phyloP scores from a whole-genome alignment of 495 filamentous ascomycete species.

The Diplogelasinospora grovesii region DNA sequence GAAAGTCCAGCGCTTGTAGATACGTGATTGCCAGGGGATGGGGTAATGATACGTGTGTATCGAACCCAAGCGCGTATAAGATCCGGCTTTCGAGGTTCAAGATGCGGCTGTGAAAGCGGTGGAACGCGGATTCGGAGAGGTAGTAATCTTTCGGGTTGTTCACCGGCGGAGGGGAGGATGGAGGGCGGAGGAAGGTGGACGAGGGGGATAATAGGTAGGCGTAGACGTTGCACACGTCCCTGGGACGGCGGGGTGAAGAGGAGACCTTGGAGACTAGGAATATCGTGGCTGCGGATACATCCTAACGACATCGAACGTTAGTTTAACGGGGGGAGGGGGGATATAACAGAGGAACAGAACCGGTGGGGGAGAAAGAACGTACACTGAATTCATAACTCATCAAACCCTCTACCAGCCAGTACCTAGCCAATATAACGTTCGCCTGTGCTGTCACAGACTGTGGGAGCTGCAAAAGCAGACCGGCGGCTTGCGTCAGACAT shows the following conservation, averaged over 20 bases:
- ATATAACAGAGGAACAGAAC: not conserved
- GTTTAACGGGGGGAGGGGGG: not conserved
- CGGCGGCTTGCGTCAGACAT: constrained; percentile 80
- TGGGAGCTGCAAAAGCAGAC: constrained; percentile 74
- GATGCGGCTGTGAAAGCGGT: constrained; percentile 52
- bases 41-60: constrained; percentile 76
- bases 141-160: constrained; percentile 56
- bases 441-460: constrained; percentile 88
- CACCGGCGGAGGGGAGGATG: constrained; percentile 23
- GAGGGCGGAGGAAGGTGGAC: constrained; percentile 52
- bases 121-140: constrained; percentile 67
- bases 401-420: constrained; percentile 59
- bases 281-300: constrained; percentile 72
- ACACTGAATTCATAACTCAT: constrained; percentile 44
- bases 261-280: constrained; percentile 84
- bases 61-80: constrained; percentile 68
- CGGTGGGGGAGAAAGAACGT: constrained; percentile 3
- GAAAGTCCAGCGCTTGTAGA: constrained; percentile 75
- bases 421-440: constrained; percentile 79
- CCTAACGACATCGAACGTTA: constrained; percentile 49
- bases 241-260: constrained; percentile 63
- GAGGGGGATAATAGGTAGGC: constrained; percentile 65
- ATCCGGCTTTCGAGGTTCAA: constrained; percentile 67
- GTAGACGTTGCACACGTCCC: constrained; percentile 79
- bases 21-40: constrained; percentile 90